Evolutionary conservation across 2,329 filamentous ascomycete genomes (phyloP), one percentile per base, ranked within the genome.

Genomic region (Colletotrichum orchidophilum): DNA sequence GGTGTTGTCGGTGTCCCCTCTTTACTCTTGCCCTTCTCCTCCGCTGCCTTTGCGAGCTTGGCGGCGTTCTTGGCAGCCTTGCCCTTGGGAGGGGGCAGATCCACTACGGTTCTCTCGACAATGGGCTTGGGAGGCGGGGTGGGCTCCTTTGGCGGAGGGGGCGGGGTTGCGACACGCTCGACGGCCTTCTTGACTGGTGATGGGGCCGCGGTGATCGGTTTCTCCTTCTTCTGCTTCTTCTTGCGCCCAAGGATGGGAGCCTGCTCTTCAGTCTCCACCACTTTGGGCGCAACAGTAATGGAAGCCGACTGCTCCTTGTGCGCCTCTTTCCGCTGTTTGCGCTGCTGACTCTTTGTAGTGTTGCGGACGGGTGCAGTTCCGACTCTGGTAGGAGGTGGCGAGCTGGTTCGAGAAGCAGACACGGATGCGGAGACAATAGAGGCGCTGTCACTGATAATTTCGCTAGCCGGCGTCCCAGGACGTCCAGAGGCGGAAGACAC

Each of bases 151-250:
- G 74, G 65, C 15, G 70, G 54, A 27, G 71, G 54, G 15, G 67
- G 21, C 6, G 71, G 59, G 8, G 64, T 29, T 12, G 65, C 39
- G 6, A 49, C 55, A 6, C 66, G 60, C 52, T 73, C 72, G 64
- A 71, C 55, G 13, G 35, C 35, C 21, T 74, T 73, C 65, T 76
- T 73, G 9, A 60, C 46, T 21, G 66, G 53, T 59, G 72, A 66
- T 0, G 75, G 63, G 53, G 80, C 80, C 21, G 60, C 31, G n/a
- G 21, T 58, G 8, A 65, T 39, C 15, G 80, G 80, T 76, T 89
- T 91, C 75, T 92, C 90, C 81, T 94, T 96, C 85, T 93, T 95
- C 79, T 93, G 90, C 83, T 96, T 96, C 85, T 94, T 96, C 85
- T 95, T 95, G 63, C 94, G 89, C 39, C 93, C 93, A 59, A 94